phyloP scores from a whole-genome alignment of 805 yeast genomes.

The Pichia phayaonensis region DNA sequence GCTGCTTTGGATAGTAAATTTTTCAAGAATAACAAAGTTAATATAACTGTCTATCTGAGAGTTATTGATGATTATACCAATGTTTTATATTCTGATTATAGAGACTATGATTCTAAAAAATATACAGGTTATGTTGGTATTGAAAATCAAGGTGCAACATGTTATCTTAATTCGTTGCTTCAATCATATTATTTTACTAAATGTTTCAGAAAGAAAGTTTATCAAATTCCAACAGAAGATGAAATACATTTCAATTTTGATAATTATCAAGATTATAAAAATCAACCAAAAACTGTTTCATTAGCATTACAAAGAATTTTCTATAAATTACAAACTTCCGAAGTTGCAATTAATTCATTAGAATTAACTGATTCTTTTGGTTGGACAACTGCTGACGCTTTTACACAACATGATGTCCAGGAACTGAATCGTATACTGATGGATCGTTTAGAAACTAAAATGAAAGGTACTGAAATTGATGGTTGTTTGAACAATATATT shows the following conservation, averaged over 20 bases:
- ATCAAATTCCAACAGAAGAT: conserved; percentile 75
- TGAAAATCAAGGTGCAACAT: conserved; percentile 96
- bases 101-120: conserved; percentile 78
- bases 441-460: conserved; percentile 85
- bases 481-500: conserved; percentile 71
- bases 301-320: conserved; percentile 83
- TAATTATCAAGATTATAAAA: conserved; percentile 21
- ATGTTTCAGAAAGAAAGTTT: conserved; percentile 75
- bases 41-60: conserved; percentile 70
- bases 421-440: conserved; percentile 90
- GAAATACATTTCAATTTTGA: conserved; percentile 33
- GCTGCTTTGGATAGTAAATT: conserved; percentile 27
- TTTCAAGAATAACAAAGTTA: conserved; percentile 46
- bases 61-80: conserved; percentile 87
- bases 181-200: conserved; percentile 88
- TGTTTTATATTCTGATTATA: conserved; percentile 84
- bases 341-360: conserved; percentile 71
- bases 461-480: conserved; percentile 83
- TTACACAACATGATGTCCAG: conserved; percentile 97
- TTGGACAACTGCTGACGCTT: conserved; percentile 94
- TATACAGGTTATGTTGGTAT: conserved; percentile 89
- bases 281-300: conserved; percentile 52
- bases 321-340: conserved; percentile 66
- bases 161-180: conserved; percentile 85
- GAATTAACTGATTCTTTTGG: conserved; percentile 92